Evolutionary conservation across 139 green algal species (phyloP), one percentile per base, ranked within the genome.

Genomic region (Edaphochlamys debaryana): DNA sequence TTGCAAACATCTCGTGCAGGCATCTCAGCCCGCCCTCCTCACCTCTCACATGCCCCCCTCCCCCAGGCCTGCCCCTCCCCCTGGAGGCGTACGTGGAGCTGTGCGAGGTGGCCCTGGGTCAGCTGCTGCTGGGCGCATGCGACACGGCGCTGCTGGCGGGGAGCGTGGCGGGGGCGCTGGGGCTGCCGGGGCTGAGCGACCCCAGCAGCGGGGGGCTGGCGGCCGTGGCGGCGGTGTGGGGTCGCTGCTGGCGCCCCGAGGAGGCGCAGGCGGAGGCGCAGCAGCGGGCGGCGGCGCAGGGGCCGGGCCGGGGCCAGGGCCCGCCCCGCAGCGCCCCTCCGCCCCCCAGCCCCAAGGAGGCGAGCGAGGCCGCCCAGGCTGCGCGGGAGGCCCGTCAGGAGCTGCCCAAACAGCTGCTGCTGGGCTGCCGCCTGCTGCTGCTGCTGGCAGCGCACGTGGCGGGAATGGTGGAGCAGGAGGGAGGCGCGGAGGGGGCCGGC

Each of bases 31-130:
- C n/a, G n/a, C n/a, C n/a, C n/a, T n/a, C n/a, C n/a, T n/a, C n/a
- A n/a, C n/a, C n/a, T n/a, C n/a, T n/a, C n/a, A n/a, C n/a, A n/a
- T n/a, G n/a, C 41, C 34, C 36, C 4, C 66, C 15, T 7, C 67
- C 23, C 4, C 17, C 23, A 63, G 45, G 45, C 29, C 77, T 69
- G 52, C 7, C 72, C 40, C 77, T 83, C 37, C 77, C 77, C 32
- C 62, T 74, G 64, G 77, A 83, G 48, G 63, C 63, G 13, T 83
- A 83, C 66, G 6, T 67, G 19, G 77, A 83, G 77, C 32, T 83
- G 45, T 3, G 11, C 23, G 77, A 83, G 77, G 25, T 74, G 45
- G 29, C 32, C 34, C 15, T 74, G 64, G 77, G 77, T 3, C 77
- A 83, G 25, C 63, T 83, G 42, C 23, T 67, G 64, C n/a, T 83